phyloP scores from a whole-genome alignment of 805 yeast species.

The Scheffersomyces coipomensis region DNA sequence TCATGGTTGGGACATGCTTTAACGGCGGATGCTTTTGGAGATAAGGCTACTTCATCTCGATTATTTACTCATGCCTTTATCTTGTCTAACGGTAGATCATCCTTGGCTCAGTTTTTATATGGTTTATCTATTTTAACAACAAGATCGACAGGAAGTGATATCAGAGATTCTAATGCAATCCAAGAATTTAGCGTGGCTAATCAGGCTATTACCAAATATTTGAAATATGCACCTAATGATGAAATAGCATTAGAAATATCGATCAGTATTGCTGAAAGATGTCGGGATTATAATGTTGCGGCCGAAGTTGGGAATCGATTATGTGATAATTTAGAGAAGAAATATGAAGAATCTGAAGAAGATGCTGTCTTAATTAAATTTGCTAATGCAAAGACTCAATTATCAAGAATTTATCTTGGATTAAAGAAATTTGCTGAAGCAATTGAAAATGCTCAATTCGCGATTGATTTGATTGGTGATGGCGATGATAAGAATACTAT shows the following conservation, averaged over 20 bases:
- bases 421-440: conserved; percentile 53
- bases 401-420: conserved; percentile 73
- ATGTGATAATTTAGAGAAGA: conserved; percentile 48
- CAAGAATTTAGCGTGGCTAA: conserved; percentile 69
- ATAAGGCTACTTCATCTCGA: conserved; percentile 47
- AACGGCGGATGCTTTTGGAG: conserved; percentile 49
- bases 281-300: conserved; percentile 61
- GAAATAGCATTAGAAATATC: conserved; percentile 55
- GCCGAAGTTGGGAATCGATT: conserved; percentile 44
- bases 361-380: conserved; percentile 46
- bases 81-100: conserved; percentile 71
- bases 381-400: conserved; percentile 62
- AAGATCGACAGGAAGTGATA: conserved; percentile 40
- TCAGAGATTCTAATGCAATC: conserved; percentile 54
- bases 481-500: conserved; percentile 25
- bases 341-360: conserved; percentile 57
- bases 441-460: conserved; percentile 56
- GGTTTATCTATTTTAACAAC: conserved; percentile 57
- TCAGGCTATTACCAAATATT: conserved; percentile 62
- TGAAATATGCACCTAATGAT: conserved; percentile 62
- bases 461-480: conserved; percentile 48
- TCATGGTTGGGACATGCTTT: conserved; percentile 91
- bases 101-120: conserved; percentile 68
- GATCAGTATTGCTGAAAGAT: conserved; percentile 62
- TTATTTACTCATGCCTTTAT: conserved; percentile 77